phyloP scores from a whole-genome alignment of 306 rosid genomes.

The Corylus americana region DNA sequence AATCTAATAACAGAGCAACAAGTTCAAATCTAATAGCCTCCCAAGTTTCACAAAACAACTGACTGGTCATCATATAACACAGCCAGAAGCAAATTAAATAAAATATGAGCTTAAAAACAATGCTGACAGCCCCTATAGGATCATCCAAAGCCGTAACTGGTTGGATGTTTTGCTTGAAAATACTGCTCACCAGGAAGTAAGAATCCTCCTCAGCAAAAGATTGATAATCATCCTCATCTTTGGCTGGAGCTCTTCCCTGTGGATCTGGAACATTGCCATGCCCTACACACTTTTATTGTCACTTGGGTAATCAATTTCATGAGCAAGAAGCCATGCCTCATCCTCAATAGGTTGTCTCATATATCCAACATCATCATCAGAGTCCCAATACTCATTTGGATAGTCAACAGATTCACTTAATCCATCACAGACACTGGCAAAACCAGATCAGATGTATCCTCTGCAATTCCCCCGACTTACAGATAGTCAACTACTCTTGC shows the following conservation, averaged over 20 bases:
- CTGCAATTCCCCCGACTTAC: conserved; percentile 91
- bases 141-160: conserved; percentile 64
- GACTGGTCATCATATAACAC: too few species aligned
- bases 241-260: conserved; percentile 69
- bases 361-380: conserved; percentile 94
- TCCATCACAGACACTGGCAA: conserved; percentile 95
- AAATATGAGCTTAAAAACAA: too few species aligned
- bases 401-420: conserved; percentile 87
- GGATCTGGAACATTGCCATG: conserved; percentile 85
- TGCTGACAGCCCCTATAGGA: conserved; percentile 60
- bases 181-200: conserved; percentile 86
- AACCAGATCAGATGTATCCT: conserved; percentile 94
- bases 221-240: conserved; percentile 94
- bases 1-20: too few species aligned
- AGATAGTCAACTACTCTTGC: conserved; percentile 84
- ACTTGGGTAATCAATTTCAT: conserved; percentile 97
- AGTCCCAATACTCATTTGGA: conserved; percentile 96
- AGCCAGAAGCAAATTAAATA: too few species aligned
- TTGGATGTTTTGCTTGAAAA: conserved; percentile 67
- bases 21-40: too few species aligned
- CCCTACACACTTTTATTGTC: conserved; percentile 89
- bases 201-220: conserved; percentile 98
- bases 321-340: conserved; percentile 99
- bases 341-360: conserved; percentile 99
- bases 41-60: too few species aligned